Conservation (phyloP, 495 filamentous ascomycete species). For the Aspergillus nidulans region DNA sequence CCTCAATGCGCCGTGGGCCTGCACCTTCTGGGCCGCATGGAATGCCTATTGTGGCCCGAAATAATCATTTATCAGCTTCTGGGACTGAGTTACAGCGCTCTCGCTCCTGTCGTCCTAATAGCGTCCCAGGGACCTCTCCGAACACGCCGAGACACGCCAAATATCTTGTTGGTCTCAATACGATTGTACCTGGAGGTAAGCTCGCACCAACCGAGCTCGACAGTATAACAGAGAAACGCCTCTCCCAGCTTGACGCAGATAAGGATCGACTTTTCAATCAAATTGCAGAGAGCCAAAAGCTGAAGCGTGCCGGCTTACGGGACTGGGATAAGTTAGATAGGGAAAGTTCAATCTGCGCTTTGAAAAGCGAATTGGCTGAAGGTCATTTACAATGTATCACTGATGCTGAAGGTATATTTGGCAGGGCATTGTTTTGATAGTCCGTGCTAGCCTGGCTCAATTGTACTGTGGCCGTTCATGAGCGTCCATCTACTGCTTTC, state of each 20-base stretch:
- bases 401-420: slow-evolving; percentile 47
- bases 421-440: slow-evolving; percentile 40
- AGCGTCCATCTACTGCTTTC: too few relatives aligned
- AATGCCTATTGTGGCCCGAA: slow-evolving; percentile 43
- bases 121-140: slow-evolving; percentile 41
- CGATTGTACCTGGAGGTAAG: slow-evolving; percentile 50
- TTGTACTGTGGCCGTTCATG: too few relatives aligned
- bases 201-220: slow-evolving; percentile 35
- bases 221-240: slow-evolving; percentile 39
- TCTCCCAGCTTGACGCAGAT: slow-evolving; percentile 51
- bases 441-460: neutral
- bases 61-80: slow-evolving; percentile 27
- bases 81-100: slow-evolving; percentile 29
- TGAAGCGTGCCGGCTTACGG: slow-evolving; percentile 45
- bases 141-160: slow-evolving; percentile 48
- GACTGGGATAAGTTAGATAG: slow-evolving; percentile 59
- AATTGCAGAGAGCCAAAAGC: slow-evolving; percentile 51
- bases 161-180: slow-evolving; percentile 48
- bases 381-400: slow-evolving; percentile 53
- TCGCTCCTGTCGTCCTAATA: slow-evolving; percentile 44
- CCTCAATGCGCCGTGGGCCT: slow-evolving; percentile 37
- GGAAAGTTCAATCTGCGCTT: slow-evolving; percentile 53
- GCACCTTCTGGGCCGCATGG: slow-evolving; percentile 24
- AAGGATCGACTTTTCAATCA: slow-evolving; percentile 50
- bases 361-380: slow-evolving; percentile 60